Evolutionary conservation across 768 basidiomycete genomes (phyloP).

Genomic region (Leccinum longicurvipes): DNA sequence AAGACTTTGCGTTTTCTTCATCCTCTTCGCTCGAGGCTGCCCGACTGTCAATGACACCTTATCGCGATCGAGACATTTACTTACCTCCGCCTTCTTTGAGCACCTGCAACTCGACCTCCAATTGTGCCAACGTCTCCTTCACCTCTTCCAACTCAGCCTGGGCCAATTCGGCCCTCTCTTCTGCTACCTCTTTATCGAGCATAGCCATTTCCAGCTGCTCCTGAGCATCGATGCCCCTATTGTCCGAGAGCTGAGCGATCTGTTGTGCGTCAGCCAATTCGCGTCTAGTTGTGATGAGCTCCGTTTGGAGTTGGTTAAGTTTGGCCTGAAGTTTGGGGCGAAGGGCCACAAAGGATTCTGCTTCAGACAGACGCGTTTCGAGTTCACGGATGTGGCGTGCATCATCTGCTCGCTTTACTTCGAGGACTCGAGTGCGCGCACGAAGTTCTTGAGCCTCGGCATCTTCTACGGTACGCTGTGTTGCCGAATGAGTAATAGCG

Average conservation of each 20-base stretch:
- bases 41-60: conserved; percentile 2
- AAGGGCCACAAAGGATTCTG: conserved; percentile 76
- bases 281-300: conserved; percentile 71
- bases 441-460: conserved; percentile 75
- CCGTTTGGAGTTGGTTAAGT: conserved; percentile 74
- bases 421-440: conserved; percentile 79
- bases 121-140: conserved; percentile 71
- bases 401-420: conserved; percentile 85
- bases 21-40: conserved; percentile 27
- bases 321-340: conserved; percentile 92
- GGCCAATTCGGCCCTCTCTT: conserved; percentile 82
- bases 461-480: conserved; percentile 42
- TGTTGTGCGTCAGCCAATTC: conserved; percentile 76
- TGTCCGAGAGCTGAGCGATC: conserved; percentile 67
- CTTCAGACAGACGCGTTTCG: conserved; percentile 80
- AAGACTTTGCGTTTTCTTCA: conserved; percentile 45
- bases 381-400: conserved; percentile 79
- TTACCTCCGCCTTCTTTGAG: conserved; percentile 56
- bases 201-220: conserved; percentile 94
- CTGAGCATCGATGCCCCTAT: conserved; percentile 68
- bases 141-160: conserved; percentile 76
- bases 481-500: conserved; percentile 9
- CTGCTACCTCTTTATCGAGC: conserved; percentile 95
- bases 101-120: conserved; percentile 82
- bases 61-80: not conserved